Base-by-base conservation (phyloP, 1,139 yeast species). In the Oligophagozyma castellii region DNA sequence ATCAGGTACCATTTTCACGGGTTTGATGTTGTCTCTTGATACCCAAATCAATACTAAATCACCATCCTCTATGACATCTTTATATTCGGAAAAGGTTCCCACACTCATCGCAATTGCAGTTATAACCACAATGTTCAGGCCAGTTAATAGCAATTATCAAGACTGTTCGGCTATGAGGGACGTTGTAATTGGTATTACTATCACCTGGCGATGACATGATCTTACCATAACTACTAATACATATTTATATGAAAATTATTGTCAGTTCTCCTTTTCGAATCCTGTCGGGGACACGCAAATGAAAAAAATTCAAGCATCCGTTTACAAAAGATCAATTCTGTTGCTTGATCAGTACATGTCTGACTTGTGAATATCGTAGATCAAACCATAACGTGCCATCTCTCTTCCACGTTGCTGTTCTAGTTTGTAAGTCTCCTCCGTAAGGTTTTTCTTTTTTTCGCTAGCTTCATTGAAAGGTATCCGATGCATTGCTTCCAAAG, bases 1-100 rank as follows among this genome's bases (percentile, higher is more conserved):
- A 5, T 76, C 83, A 23, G 56, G 50, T 25, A 64, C 65, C 16
- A 84, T 70, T 3, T 59, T 62, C 23, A 86, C 57, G 0, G 95
- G 93, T 48, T 80, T 81, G 39, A 83, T 68, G 39, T 74, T 69
- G 21, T 73, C 76, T 43, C 98, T 64, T 25, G 89, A 75, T 27
- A 89, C 67, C 67, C 86, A 89, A 1, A 83, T 86, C 16, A 89
- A 65, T 3, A 81, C 93, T 14, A 84, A 58, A 46, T 84, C 95
- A 3, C 93, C 93, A 39, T 78, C 92, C 43, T 74, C 76, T 27
- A 89, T 75, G 13, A 47, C 35, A 33, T 51, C 53, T 33, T 47
- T 48, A 29, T 48, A 51, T 20, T 42, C 46, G n/a, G 39, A 32
- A 35, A 43, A 47, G 13, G 12, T 12, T n/a, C n/a, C n/a, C n/a